Evolutionary conservation across 1,284 basidiomycete genomes (phyloP).

Genomic region (Cryptococcus sp.): DNA sequence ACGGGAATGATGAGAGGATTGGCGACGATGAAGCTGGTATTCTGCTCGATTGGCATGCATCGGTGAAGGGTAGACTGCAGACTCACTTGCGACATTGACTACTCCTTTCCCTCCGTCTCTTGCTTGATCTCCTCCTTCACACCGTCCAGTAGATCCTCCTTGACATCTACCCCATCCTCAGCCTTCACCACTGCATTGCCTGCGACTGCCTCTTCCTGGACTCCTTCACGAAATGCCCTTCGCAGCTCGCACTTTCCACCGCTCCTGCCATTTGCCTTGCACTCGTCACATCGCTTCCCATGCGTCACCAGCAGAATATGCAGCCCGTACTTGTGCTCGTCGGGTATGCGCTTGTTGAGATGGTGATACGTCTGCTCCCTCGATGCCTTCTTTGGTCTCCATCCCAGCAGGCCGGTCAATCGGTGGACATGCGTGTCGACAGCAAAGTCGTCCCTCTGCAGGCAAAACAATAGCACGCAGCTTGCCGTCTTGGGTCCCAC

Average conservation of each 20-base stretch:
- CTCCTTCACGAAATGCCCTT: conserved; percentile 14
- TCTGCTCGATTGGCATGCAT: too few species aligned
- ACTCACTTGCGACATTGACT: too few species aligned
- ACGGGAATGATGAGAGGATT: too few species aligned
- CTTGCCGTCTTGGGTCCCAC: conserved; percentile 74
- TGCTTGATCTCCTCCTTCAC: not conserved
- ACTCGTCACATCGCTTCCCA: conserved; percentile 42
- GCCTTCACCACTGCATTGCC: not conserved
- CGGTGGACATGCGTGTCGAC: conserved; percentile 68
- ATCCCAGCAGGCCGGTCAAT: conserved; percentile 60
- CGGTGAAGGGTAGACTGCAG: too few species aligned
- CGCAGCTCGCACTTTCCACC: conserved; percentile 18
- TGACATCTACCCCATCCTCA: not conserved
- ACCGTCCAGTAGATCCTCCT: not conserved
- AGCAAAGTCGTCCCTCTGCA: conserved; percentile 65
- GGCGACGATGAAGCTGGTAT: too few species aligned
- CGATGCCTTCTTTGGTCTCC: conserved; percentile 62
- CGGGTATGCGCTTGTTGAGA: conserved; percentile 59
- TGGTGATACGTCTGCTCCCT: conserved; percentile 65
- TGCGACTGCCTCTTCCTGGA: not conserved
- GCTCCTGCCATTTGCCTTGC: conserved; percentile 21
- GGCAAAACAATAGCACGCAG: conserved; percentile 70
- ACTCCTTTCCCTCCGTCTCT: too few species aligned
- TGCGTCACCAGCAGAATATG: conserved; percentile 68
- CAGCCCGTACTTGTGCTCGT: conserved; percentile 61